Base-by-base conservation (phyloP, 1,284 basidiomycete species). In the Fistulinella cinereoalba region DNA sequence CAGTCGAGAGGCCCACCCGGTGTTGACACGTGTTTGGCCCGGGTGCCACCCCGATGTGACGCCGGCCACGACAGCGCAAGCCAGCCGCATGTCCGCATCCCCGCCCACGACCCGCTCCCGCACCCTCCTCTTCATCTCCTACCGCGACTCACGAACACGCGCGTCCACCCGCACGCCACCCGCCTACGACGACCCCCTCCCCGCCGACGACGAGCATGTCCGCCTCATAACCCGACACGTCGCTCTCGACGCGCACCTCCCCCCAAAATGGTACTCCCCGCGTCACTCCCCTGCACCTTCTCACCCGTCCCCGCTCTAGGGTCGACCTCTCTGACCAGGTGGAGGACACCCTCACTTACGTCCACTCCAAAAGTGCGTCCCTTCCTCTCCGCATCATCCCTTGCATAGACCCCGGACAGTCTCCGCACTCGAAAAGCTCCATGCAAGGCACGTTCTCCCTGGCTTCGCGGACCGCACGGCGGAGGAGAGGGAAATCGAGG, bases 401-500 rank as follows among this genome's bases (percentile, higher is more conserved):
- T 7, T 31, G 22, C 60, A 39, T 28, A 54, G 48, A 49, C 50
- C 41, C 51, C 58, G 45, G 43, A 53, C 50, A 95, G 88, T 97
- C 65, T 62, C 76, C 22, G 69, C 81, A 7, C 83, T 97, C 37
- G 95, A 98, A 66, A 94, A 89, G 64, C 80, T 99, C 9, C 95
- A 99, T 59, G 88, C 94, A 51, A 97, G 93, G 67, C 95, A 98
- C 67, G 86, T 90, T 44, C 79, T 99, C 3, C 97, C 97, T 50
- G 94, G 93, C 3, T 99, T 99, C 66, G 81, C 91, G 61, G 97
- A 99, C 76, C 88, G 96, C 47, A 80, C 88, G 2, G 81, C 82
- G 13, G 95, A 99, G 70, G 96, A 99, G 71, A 79, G 84, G 54
- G 93, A 97, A 66, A 99, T 99, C 54, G 92, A 98, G 64, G 66